phyloP scores from a whole-genome alignment of 345 rosid species.

The Barbarea vulgaris region DNA sequence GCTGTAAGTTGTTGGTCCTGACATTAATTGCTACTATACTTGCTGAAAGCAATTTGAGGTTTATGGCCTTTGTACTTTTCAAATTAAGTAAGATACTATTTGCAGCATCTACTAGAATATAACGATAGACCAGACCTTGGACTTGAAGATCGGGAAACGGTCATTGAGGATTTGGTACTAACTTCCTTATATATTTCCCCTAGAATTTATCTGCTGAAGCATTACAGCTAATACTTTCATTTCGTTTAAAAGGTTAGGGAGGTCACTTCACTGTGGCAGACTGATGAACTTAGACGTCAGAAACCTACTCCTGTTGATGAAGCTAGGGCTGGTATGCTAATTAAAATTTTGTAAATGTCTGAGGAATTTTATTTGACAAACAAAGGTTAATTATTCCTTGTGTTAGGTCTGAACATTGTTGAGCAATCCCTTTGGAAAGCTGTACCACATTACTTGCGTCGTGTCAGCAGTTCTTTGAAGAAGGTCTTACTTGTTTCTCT shows the following conservation, averaged over 20 bases:
- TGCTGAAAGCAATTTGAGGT: constrained; percentile 16
- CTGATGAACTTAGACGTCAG: constrained; percentile 94
- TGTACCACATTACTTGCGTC: constrained; percentile 85
- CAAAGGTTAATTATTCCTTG: constrained; percentile 5
- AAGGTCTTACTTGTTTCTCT: constrained; percentile 50
- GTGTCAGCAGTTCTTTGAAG: constrained; percentile 86
- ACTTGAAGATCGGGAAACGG: constrained; percentile 88
- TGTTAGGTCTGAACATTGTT: constrained; percentile 80
- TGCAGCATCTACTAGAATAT: constrained; percentile 89
- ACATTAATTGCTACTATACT: constrained; percentile 14
- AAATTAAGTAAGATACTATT: constrained; percentile 17
- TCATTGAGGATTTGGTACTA: constrained; percentile 93
- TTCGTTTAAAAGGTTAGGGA: constrained; percentile 64
- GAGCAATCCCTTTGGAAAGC: constrained; percentile 97
- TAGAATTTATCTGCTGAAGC: constrained; percentile 14
- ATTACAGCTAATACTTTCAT: neutral
- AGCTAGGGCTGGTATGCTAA: constrained; percentile 73
- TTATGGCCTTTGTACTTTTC: constrained; percentile 20
- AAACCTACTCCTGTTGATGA: constrained; percentile 92
- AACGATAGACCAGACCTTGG: constrained; percentile 90
- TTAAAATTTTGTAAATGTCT: constrained; percentile 8
- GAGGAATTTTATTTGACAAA: constrained; percentile 1
- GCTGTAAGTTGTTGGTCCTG: constrained; percentile 59
- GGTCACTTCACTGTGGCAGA: constrained; percentile 89
- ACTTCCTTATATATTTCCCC: constrained; percentile 11